Evolutionary conservation across 306 rosid species (phyloP).

Genomic region (Heteromeles arbutifolia): DNA sequence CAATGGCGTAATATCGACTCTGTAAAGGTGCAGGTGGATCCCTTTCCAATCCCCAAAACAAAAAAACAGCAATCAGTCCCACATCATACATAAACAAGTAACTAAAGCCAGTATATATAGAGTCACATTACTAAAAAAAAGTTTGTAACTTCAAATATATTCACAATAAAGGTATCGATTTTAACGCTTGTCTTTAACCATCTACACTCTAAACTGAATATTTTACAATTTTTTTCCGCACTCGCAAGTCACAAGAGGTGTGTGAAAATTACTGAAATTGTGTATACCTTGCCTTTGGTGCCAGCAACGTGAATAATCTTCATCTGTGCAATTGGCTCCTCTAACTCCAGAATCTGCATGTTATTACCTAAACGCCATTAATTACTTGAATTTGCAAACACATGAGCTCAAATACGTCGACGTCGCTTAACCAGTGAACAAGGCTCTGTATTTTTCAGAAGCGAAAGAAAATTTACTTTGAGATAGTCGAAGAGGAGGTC

Average conservation of each 20-base stretch:
- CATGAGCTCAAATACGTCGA: background rate
- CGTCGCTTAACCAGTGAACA: background rate
- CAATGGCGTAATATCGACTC: slow-evolving; percentile 81
- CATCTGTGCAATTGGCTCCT: slow-evolving; percentile 68
- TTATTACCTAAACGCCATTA: no score
- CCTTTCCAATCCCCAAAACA: slow-evolving; percentile 37
- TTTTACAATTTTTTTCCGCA: no score
- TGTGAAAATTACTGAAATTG: background rate
- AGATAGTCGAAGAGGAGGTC: slow-evolving; percentile 55
- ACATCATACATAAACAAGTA: slow-evolving; percentile 7
- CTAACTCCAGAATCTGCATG: slow-evolving; percentile 72
- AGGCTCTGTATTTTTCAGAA: background rate
- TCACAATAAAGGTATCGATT: background rate
- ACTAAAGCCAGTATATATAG: background rate
- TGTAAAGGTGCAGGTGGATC: slow-evolving; percentile 91
- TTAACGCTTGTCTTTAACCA: background rate
- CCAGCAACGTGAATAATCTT: slow-evolving; percentile 97
- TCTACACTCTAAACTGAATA: background rate
- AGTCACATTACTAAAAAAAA: background rate
- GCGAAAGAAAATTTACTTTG: slow-evolving; percentile 34
- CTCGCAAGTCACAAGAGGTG: background rate
- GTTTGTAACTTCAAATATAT: background rate
- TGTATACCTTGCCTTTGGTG: slow-evolving; percentile 88
- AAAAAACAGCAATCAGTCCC: slow-evolving; percentile 15
- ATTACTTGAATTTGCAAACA: background rate